These are phyloP conservation scores for Candida namnaoensis DNA, from an alignment of 805 yeast genomes.

Conservation along the genomic window DNA sequence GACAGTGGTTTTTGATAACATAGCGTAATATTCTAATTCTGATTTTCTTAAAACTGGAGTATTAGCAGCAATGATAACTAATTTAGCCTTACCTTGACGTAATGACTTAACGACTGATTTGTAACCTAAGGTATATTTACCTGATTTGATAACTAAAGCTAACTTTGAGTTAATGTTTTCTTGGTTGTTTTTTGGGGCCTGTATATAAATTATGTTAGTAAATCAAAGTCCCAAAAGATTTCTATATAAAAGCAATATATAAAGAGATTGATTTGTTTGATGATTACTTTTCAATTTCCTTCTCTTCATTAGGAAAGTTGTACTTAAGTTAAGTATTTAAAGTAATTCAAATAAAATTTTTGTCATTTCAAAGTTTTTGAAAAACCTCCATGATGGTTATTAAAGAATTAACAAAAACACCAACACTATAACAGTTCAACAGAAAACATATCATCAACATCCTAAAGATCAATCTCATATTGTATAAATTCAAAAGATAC, in stretches of 20 bases:
- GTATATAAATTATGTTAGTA: slow-evolving; percentile 29
- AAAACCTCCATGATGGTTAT: too few species aligned
- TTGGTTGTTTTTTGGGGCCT: slow-evolving; percentile 95
- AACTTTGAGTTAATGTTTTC: slow-evolving; percentile 97
- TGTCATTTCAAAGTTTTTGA: too few species aligned
- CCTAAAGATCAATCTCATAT: too few species aligned
- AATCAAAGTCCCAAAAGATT: not conserved
- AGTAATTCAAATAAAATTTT: too few species aligned
- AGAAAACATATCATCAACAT: not conserved
- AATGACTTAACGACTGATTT: slow-evolving; percentile 97
- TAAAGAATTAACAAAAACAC: too few species aligned
- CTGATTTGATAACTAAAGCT: slow-evolving; percentile 97
- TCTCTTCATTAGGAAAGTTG: too few species aligned
- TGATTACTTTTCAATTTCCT: too few species aligned
- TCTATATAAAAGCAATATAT: not conserved
- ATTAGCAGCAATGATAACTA: slow-evolving; percentile 96
- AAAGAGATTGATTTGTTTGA: too few species aligned
- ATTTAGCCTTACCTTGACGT: slow-evolving; percentile 98
- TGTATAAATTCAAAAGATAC: slow-evolving; percentile 31
- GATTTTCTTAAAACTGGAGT: slow-evolving; percentile 99
- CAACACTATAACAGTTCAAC: not conserved
- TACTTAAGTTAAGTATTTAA: too few species aligned
- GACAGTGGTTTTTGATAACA: slow-evolving; percentile 93
- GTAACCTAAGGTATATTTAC: slow-evolving; percentile 99
- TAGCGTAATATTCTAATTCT: slow-evolving; percentile 99